Conservation (phyloP, 2,329 filamentous ascomycete species). For the Phaeomoniella chlamydospora region DNA sequence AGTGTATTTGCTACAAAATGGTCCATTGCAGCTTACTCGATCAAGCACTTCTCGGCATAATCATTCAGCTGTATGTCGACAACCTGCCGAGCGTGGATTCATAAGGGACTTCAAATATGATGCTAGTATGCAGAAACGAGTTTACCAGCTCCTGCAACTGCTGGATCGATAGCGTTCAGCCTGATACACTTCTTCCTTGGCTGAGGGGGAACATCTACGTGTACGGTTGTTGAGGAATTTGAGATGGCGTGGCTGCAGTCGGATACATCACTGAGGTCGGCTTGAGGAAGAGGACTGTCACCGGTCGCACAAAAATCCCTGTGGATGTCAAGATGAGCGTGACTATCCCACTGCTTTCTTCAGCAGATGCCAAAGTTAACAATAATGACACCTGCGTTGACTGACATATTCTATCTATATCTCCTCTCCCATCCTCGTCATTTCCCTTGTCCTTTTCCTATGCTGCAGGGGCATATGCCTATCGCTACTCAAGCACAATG, state of each 20-base stretch:
- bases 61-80: slow-evolving; percentile 22
- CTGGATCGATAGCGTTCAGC: slow-evolving; percentile 21
- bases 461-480: too few relatives aligned
- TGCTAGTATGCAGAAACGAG: slow-evolving; percentile 15
- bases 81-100: slow-evolving; percentile 17
- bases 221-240: slow-evolving; percentile 15
- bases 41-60: slow-evolving; percentile 19
- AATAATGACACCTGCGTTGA: too few relatives aligned
- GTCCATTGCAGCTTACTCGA: slow-evolving; percentile 18
- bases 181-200: slow-evolving; percentile 18
- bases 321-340: too few relatives aligned
- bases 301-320: too few relatives aligned
- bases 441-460: too few relatives aligned
- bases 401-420: too few relatives aligned
- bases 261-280: slow-evolving; percentile 12
- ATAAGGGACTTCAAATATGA: slow-evolving; percentile 20
- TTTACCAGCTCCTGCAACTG: slow-evolving; percentile 9
- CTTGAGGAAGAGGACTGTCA: too few relatives aligned
- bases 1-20: slow-evolving; percentile 19
- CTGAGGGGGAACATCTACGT: slow-evolving; percentile 21
- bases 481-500: too few relatives aligned
- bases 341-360: too few relatives aligned
- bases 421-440: too few relatives aligned
- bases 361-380: too few relatives aligned
- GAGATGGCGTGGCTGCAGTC: slow-evolving; percentile 13